Evolutionary conservation across 768 basidiomycete species (phyloP).

Genomic region (Termitomyces sp.): DNA sequence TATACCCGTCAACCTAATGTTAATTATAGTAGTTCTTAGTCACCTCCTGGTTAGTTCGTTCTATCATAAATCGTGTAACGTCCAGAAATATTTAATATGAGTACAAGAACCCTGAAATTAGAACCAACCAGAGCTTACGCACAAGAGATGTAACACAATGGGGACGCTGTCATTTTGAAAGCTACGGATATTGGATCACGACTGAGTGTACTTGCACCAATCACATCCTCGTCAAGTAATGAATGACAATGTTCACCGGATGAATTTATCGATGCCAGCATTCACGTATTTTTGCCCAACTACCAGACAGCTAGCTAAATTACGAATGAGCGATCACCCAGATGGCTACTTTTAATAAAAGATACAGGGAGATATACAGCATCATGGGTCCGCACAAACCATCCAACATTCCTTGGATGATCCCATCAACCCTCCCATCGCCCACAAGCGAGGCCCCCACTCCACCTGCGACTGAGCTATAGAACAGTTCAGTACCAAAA

Average conservation of each 20-base stretch:
- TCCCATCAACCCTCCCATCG: background rate
- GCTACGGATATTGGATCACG: too few species aligned
- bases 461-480: background rate
- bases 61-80: background rate
- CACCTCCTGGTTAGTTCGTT: background rate
- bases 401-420: background rate
- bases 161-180: too few species aligned
- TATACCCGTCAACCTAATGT: background rate
- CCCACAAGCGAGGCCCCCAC: background rate
- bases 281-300: background rate
- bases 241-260: too few species aligned
- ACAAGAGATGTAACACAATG: too few species aligned
- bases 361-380: background rate
- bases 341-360: background rate
- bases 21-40: too few species aligned
- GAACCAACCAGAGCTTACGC: too few species aligned
- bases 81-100: background rate
- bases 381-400: background rate
- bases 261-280: background rate
- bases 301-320: background rate
- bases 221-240: too few species aligned
- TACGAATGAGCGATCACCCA: background rate
- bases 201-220: too few species aligned
- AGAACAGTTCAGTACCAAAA: background rate
- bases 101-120: background rate